These are phyloP conservation scores for Fraxinus sp. DNA, from an alignment of 305 asterid species.

Conservation along the genomic window DNA sequence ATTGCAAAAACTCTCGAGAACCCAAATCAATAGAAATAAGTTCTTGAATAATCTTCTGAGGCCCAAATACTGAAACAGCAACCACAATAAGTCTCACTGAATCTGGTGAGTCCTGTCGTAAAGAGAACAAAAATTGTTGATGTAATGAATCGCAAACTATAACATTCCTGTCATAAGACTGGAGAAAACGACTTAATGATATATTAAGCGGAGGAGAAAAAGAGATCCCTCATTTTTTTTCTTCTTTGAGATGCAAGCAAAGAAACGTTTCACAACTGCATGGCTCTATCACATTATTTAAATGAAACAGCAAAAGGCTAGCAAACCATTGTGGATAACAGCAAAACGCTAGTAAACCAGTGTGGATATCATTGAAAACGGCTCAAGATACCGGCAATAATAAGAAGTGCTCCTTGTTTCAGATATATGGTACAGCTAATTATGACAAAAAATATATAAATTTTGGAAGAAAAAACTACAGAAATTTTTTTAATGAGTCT, in stretches of 20 bases:
- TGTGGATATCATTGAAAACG: background rate
- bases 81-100: conserved; percentile 61
- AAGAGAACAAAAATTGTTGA: conserved; percentile 21
- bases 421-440: background rate
- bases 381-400: background rate
- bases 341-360: background rate
- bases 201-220: background rate
- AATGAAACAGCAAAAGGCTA: background rate
- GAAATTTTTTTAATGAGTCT: background rate
- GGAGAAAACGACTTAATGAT: background rate
- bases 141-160: conserved; percentile 20
- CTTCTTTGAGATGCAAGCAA: background rate
- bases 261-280: conserved; percentile 3
- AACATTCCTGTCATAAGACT: background rate
- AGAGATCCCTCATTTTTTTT: conserved; percentile 5
- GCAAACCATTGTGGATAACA: background rate
- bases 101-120: conserved; percentile 74
- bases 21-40: conserved; percentile 48
- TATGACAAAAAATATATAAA: background rate
- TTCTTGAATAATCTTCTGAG: conserved; percentile 61
- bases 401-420: background rate
- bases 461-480: background rate
- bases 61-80: conserved; percentile 73
- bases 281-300: conserved; percentile 10
- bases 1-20: conserved; percentile 49